Evolutionary conservation across 257 asterid species (phyloP).

Genomic region (Lavandula angustifolia): DNA sequence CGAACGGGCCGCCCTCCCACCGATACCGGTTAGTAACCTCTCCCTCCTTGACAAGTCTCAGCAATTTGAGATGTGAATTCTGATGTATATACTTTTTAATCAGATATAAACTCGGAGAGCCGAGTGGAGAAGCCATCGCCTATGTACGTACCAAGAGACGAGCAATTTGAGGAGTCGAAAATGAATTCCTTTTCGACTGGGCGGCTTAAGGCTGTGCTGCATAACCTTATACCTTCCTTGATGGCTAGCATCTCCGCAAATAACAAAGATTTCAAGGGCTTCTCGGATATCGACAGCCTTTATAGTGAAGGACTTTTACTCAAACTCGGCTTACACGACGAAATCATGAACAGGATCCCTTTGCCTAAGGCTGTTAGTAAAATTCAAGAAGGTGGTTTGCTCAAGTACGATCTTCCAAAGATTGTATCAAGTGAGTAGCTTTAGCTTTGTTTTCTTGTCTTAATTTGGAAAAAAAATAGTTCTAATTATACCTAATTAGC

Average conservation of each 20-base stretch:
- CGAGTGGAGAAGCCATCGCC: slow-evolving; percentile 96
- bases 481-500: too few relatives aligned
- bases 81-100: not conserved
- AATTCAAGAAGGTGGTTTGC: slow-evolving; percentile 75
- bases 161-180: slow-evolving; percentile 92
- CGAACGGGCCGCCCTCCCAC: slow-evolving; percentile 80
- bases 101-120: slow-evolving; percentile 75
- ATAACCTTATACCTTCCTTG: slow-evolving; percentile 70
- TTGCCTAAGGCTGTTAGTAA: slow-evolving; percentile 72
- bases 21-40: slow-evolving; percentile 58
- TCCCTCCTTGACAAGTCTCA: not conserved
- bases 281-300: slow-evolving; percentile 82
- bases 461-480: not conserved
- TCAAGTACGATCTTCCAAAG: slow-evolving; percentile 82
- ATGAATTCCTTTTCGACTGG: slow-evolving; percentile 79
- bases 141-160: slow-evolving; percentile 91
- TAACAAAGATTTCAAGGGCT: slow-evolving; percentile 81
- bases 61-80: not conserved
- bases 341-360: slow-evolving; percentile 50
- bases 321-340: slow-evolving; percentile 79
- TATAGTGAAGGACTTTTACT: slow-evolving; percentile 83
- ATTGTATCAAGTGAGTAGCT: slow-evolving; percentile 67
- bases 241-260: slow-evolving; percentile 79
- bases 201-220: slow-evolving; percentile 85
- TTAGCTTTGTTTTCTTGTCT: not conserved